Percentiles rank a stretch among this genome's conserved stretches.
phyloP scores from a whole-genome alignment of 257 asterid genomes.

The Gentiana straminea region DNA sequence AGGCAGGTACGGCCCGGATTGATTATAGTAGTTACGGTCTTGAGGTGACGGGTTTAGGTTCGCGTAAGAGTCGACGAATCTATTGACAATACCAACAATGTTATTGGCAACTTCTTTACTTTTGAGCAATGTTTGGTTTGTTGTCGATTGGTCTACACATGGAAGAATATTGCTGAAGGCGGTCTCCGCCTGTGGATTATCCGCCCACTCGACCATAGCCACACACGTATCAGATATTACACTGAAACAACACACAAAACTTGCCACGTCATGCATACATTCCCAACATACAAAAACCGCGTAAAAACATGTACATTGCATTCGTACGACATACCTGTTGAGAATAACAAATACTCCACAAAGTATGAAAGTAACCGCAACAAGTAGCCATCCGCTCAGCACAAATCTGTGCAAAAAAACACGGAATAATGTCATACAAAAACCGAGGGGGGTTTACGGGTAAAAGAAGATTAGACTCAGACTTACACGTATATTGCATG shows the following conservation, averaged over 20 bases:
- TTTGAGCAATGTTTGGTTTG: constrained; percentile 74
- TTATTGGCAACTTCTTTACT: constrained; percentile 74
- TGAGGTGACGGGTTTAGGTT: constrained; percentile 55
- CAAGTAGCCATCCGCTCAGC: constrained; percentile 88
- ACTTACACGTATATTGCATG: constrained; percentile 70
- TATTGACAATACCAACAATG: constrained; percentile 56
- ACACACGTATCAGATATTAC: constrained; percentile 73
- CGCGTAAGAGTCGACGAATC: constrained; percentile 58
- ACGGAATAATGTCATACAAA: background rate
- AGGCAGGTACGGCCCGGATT: constrained; percentile 68
- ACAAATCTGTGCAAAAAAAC: constrained; percentile 53
- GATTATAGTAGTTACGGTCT: constrained; percentile 41
- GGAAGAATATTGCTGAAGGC: constrained; percentile 95
- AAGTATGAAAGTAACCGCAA: constrained; percentile 71
- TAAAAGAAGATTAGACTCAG: constrained; percentile 1
- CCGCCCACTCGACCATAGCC: constrained; percentile 99
- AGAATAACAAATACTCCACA: constrained; percentile 78
- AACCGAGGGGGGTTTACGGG: background rate
- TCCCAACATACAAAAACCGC: background rate
- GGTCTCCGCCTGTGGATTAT: constrained; percentile 92
- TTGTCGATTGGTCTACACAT: constrained; percentile 83
- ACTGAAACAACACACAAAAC: constrained; percentile 25
- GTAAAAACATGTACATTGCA: background rate
- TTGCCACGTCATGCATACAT: background rate
- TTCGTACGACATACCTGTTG: constrained; percentile 45